Evolutionary conservation across 2,329 filamentous ascomycete genomes (phyloP).

Genomic region (Neonectria ditissima): DNA sequence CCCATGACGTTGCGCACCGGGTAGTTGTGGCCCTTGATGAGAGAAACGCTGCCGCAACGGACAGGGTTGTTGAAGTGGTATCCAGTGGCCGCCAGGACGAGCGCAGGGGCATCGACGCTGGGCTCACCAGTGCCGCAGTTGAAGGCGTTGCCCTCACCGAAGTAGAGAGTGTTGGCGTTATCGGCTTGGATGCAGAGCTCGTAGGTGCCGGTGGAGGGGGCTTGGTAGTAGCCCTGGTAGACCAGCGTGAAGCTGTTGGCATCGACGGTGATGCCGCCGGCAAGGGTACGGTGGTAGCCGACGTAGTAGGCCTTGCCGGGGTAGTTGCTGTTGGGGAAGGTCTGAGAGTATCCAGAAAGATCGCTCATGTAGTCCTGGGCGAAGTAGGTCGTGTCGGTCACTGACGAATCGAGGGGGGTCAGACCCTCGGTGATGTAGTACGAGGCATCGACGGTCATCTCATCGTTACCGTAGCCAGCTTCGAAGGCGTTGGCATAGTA

Average conservation of each 20-base stretch:
- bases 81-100: constrained; percentile 29
- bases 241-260: constrained; percentile 43
- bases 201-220: constrained; percentile 31
- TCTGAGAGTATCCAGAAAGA: not conserved
- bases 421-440: constrained; percentile 40
- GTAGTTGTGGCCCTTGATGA: constrained; percentile 33
- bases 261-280: constrained; percentile 35
- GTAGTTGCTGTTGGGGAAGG: constrained; percentile 15
- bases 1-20: constrained; percentile 40
- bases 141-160: constrained; percentile 37
- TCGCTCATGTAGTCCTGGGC: constrained; percentile 28
- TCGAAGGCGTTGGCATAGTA: constrained; percentile 39
- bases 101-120: constrained; percentile 18
- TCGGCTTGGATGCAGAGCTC: constrained; percentile 39
- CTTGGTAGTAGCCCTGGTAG: constrained; percentile 34
- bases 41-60: constrained; percentile 30
- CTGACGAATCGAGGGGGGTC: constrained; percentile 20
- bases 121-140: constrained; percentile 25
- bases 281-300: constrained; percentile 23
- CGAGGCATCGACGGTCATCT: constrained; percentile 33
- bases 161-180: constrained; percentile 40
- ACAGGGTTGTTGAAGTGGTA: constrained; percentile 32
- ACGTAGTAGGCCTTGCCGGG: constrained; percentile 25
- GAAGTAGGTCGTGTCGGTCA: constrained; percentile 33
- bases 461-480: constrained; percentile 34